Evolutionary conservation across 1,284 basidiomycete species (phyloP), one percentile per base, ranked within the genome.

Genomic region (Ustilago crameri): DNA sequence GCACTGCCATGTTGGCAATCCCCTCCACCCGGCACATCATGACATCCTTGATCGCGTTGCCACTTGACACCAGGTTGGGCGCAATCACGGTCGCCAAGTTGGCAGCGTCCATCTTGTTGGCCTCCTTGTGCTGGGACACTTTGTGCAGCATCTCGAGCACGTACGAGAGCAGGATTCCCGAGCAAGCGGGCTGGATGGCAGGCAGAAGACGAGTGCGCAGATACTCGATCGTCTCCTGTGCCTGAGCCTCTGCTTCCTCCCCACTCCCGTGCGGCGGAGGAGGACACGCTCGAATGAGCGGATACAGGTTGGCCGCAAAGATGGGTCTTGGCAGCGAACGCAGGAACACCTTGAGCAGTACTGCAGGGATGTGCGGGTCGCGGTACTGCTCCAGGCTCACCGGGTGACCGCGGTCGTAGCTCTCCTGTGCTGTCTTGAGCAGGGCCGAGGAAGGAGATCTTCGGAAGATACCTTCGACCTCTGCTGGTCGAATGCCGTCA

Each of bases 371-470:
- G 83, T 92, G 87, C 3, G 91, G 89, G 76, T 93, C 92, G 0
- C 86, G 86, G 78, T 91, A 93, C 5, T 86, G 89, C 15, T 88
- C 85, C 35, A 93, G 84, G 2, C 89, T 90, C 14, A 93, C 90
- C 1, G 92, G 89, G 73, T 92, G 89, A 87, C 91, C 91, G 83
- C 91, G 85, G 76, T 92, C 90, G 76, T 93, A 93, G 3, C 91
- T 91, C 41, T 91, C 90, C 75, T 90, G 88, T 5, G 90, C 91
- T 55, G 91, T 88, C 62, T 86, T 88, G 32, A 93, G 85, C 70
- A 92, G 81, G 1, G 86, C 87, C 9, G 90, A 90, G 49, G 87
- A 89, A 0, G 92, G 90, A 10, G 90, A 91, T 35, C 91, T 86
- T 56, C 92, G 86, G 83, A 93, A 93, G 2, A 93, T 84, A 0